Percentiles rank a stretch among this genome's conserved stretches.
Conservation (phyloP, 257 asterid genomes). For the Lycium barbarum region DNA sequence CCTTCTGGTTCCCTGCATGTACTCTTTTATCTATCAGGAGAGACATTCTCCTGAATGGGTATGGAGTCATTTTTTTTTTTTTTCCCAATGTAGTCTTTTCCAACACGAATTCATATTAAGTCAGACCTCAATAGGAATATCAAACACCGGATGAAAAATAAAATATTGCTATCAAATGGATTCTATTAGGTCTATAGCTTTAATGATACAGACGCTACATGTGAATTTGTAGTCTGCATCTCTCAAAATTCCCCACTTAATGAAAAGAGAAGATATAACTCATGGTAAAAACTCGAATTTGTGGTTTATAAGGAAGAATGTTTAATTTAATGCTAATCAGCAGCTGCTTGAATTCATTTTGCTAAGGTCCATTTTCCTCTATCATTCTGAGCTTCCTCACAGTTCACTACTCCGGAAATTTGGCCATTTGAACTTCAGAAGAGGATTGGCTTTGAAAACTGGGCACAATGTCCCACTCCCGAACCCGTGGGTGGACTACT, state of each 20-base stretch:
- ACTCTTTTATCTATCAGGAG: not conserved
- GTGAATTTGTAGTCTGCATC: not conserved
- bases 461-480: not conserved
- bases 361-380: not conserved
- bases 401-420: not conserved
- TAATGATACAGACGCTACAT: not conserved
- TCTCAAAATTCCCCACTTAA: not conserved
- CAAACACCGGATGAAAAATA: no score
- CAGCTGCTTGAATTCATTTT: conserved; percentile 1
- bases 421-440: not conserved
- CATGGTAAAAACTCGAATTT: not conserved
- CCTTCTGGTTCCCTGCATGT: not conserved
- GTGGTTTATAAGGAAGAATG: not conserved
- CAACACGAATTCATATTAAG: not conserved
- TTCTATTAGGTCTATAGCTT: not conserved
- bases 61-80: not conserved
- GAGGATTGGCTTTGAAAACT: not conserved
- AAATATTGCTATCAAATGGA: no score
- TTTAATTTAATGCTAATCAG: not conserved
- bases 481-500: not conserved
- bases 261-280: not conserved
- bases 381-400: not conserved
- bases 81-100: not conserved
- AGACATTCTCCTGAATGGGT: not conserved
- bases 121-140: no score